Percentiles rank a stretch among this genome's conserved stretches.
phyloP scores from a whole-genome alignment of 78 protist species.

The Monosiga brevicollis region DNA sequence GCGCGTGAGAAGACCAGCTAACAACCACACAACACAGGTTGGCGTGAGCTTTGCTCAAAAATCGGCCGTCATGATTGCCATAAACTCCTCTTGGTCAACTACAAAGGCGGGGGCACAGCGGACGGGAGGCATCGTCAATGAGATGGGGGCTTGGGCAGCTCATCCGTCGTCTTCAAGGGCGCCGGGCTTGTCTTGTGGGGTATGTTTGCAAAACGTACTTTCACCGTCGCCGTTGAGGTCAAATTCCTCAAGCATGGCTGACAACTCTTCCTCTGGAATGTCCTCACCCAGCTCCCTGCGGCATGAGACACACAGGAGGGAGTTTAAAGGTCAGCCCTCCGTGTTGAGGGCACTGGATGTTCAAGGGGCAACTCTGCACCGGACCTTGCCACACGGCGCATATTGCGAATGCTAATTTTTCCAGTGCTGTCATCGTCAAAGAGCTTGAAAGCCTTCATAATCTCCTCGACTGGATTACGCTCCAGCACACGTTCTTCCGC shows the following conservation, averaged over 20 bases:
- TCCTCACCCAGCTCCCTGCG: slow-evolving; percentile 63
- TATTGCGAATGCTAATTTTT: slow-evolving; percentile 45
- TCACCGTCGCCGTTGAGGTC: slow-evolving; percentile 81
- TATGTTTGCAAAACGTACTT: not conserved
- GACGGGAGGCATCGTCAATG: not conserved
- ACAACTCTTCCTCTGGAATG: slow-evolving; percentile 71
- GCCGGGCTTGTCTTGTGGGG: too few species aligned
- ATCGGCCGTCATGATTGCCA: slow-evolving; percentile 10
- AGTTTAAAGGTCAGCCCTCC: too few species aligned
- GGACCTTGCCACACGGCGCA: slow-evolving; percentile 39
- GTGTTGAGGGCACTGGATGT: too few species aligned
- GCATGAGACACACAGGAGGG: too few species aligned
- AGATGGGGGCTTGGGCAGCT: not conserved
- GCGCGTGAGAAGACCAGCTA: too few species aligned
- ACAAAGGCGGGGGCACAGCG: not conserved
- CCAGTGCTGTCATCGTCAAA: slow-evolving; percentile 74
- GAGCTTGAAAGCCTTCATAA: slow-evolving; percentile 59
- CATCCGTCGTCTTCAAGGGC: not conserved
- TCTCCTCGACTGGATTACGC: slow-evolving; percentile 61
- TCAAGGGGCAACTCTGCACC: too few species aligned
- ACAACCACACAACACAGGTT: too few species aligned
- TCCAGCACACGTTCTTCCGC: not conserved
- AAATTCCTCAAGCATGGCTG: slow-evolving; percentile 89
- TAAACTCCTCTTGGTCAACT: slow-evolving; percentile 8
- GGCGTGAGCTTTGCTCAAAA: slow-evolving; percentile 4